Evolutionary conservation across 257 asterid genomes (phyloP).

Genomic region (Linderniella brevidens): DNA sequence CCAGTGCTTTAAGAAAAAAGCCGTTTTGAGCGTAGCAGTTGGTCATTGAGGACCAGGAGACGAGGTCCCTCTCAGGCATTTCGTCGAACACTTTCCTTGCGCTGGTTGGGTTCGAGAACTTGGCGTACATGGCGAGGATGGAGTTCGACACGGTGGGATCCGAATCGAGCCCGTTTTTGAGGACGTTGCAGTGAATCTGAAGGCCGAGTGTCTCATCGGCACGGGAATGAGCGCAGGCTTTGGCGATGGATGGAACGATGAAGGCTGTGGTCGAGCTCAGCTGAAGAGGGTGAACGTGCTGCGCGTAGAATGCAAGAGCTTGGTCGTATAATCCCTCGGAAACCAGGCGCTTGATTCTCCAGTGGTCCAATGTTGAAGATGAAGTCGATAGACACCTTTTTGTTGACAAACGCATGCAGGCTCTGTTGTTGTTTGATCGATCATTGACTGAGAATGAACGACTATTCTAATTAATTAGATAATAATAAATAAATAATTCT

Average conservation of each 20-base stretch:
- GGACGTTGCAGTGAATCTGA: constrained; percentile 40
- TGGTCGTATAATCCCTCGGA: constrained; percentile 18
- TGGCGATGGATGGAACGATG: constrained; percentile 49
- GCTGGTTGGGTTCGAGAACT: constrained; percentile 13
- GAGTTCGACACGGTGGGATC: constrained; percentile 48
- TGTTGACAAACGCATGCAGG: not conserved
- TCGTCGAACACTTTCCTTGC: constrained; percentile 42
- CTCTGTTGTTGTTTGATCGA: too few relatives aligned
- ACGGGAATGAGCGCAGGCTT: constrained; percentile 39
- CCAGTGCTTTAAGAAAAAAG: constrained; percentile 21
- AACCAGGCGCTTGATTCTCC: constrained; percentile 22
- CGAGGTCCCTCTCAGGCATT: constrained; percentile 37
- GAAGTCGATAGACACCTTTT: constrained; percentile 24
- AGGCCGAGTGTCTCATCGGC: constrained; percentile 22
- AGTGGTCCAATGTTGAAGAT: constrained; percentile 13
- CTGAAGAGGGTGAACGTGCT: constrained; percentile 30
- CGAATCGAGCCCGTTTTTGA: constrained; percentile 33
- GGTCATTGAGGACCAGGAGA: constrained; percentile 53
- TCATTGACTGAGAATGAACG: too few relatives aligned
- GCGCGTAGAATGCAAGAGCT: constrained; percentile 31
- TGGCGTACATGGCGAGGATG: constrained; percentile 35
- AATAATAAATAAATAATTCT: too few relatives aligned
- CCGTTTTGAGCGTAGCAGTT: constrained; percentile 48
- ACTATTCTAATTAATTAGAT: too few relatives aligned
- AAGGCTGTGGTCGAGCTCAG: constrained; percentile 22